Evolutionary conservation across 257 asterid species (phyloP).

Genomic region (Buddleja alternifolia): DNA sequence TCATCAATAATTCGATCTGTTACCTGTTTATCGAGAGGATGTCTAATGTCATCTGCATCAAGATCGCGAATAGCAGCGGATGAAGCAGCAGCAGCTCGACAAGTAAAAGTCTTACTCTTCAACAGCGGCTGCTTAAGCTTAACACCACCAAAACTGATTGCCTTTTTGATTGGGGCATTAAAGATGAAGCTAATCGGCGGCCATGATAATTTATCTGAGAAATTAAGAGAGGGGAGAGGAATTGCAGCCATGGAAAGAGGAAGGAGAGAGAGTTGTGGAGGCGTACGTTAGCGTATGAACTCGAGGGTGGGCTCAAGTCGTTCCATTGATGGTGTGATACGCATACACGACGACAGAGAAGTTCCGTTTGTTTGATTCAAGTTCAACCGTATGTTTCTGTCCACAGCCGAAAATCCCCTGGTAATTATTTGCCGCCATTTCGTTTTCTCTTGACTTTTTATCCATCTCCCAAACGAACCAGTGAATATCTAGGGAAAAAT

Average conservation of each 20-base stretch:
- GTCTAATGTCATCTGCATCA: conserved; percentile 92
- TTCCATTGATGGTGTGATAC: conserved; percentile 16
- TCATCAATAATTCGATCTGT: conserved; percentile 7
- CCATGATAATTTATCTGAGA: conserved; percentile 31
- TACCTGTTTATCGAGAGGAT: conserved; percentile 95
- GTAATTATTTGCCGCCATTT: conserved; percentile 59
- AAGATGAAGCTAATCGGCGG: conserved; percentile 32
- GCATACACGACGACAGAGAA: conserved; percentile 31
- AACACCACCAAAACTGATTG: conserved; percentile 28
- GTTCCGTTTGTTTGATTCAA: conserved; percentile 22
- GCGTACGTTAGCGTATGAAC: conserved; percentile 36
- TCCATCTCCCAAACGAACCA: no score
- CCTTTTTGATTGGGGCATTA: conserved; percentile 20
- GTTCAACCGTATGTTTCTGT: conserved; percentile 30
- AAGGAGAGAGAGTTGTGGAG: not conserved
- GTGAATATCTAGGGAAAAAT: conserved; percentile 7
- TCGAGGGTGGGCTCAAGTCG: conserved; percentile 11
- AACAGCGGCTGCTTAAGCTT: conserved; percentile 27
- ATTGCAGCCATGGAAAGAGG: conserved; percentile 54
- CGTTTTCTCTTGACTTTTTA: conserved; percentile 52
- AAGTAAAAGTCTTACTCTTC: conserved; percentile 21
- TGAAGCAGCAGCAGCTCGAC: conserved; percentile 72
- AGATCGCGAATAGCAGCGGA: conserved; percentile 58
- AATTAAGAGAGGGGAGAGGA: conserved; percentile 40
- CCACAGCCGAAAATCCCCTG: conserved; percentile 59